Percentiles rank a stretch among this genome's conserved stretches.
phyloP scores from a whole-genome alignment of 306 rosid species.

The Vicia faba region DNA sequence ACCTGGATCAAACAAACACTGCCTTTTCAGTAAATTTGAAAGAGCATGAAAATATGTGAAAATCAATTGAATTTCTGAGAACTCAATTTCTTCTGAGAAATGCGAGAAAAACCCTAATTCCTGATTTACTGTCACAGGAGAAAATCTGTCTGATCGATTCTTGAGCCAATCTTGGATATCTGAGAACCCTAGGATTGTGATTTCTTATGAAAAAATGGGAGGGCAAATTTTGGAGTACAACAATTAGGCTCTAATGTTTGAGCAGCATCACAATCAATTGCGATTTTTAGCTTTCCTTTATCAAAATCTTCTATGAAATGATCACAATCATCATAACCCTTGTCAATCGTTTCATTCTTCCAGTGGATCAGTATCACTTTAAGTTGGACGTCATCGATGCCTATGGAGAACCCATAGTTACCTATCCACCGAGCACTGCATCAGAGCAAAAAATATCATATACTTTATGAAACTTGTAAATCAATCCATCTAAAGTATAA shows the following conservation, averaged over 20 bases:
- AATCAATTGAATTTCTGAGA: too few relatives aligned
- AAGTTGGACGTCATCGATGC: conserved; percentile 95
- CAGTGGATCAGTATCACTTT: conserved; percentile 51
- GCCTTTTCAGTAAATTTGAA: too few relatives aligned
- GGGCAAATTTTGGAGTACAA: too few relatives aligned
- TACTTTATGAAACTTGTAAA: conserved; percentile 25
- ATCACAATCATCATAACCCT: conserved; percentile 63
- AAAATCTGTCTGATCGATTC: too few relatives aligned
- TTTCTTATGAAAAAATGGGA: too few relatives aligned
- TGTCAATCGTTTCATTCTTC: conserved; percentile 60
- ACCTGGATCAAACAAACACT: too few relatives aligned
- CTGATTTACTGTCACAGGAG: too few relatives aligned
- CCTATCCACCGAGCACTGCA: conserved; percentile 99
- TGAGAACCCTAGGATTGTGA: too few relatives aligned
- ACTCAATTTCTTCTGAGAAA: too few relatives aligned
- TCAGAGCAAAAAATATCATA: conserved; percentile 36
- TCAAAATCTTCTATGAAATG: conserved; percentile 56
- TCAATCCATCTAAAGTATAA: conserved; percentile 9
- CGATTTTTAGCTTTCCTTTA: conserved; percentile 67
- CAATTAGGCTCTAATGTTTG: conserved; percentile 85
- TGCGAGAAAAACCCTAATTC: too few relatives aligned
- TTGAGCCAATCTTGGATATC: too few relatives aligned
- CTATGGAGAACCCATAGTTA: conserved; percentile 94
- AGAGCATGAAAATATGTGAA: too few relatives aligned
- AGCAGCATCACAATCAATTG: conserved; percentile 92